Percentiles rank a stretch among this genome's conserved stretches.
Conservation (phyloP, 176 grass and related monocot species). For the Cenchrus americanus region DNA sequence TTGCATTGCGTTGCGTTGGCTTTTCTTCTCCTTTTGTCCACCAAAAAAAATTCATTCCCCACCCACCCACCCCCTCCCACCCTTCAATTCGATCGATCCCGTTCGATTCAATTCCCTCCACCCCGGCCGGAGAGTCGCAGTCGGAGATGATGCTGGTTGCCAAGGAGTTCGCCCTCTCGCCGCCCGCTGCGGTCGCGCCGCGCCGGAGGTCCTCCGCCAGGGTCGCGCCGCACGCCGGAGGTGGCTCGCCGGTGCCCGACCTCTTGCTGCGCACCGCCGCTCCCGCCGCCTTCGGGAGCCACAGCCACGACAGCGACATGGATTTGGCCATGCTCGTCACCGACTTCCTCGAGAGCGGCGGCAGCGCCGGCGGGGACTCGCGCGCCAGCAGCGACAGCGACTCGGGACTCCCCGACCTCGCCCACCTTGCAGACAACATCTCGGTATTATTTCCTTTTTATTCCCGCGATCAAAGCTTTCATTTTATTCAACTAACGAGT, state of each 20-base stretch:
- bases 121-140: no score
- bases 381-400: constrained; percentile 81
- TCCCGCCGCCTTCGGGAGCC: constrained; percentile 23
- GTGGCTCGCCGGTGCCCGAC: constrained; percentile 45
- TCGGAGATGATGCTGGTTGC: constrained; percentile 62
- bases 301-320: constrained; percentile 84
- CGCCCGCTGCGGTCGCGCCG: constrained; percentile 48
- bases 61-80: not conserved
- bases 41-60: no score
- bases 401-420: constrained; percentile 71
- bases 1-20: no score
- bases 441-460: constrained; percentile 38
- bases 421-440: constrained; percentile 74
- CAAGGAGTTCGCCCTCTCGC: constrained; percentile 66
- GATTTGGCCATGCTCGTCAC: constrained; percentile 83
- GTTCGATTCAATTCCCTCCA: no score
- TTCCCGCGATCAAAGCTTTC: no score
- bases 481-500: no score
- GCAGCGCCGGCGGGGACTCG: constrained; percentile 50
- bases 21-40: no score
- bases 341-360: constrained; percentile 87
- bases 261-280: constrained; percentile 39
- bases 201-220: constrained; percentile 44
- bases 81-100: not conserved
- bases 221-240: constrained; percentile 31